phyloP scores from a whole-genome alignment of 768 basidiomycete species.

The Hygrophoropsis aurantiaca region DNA sequence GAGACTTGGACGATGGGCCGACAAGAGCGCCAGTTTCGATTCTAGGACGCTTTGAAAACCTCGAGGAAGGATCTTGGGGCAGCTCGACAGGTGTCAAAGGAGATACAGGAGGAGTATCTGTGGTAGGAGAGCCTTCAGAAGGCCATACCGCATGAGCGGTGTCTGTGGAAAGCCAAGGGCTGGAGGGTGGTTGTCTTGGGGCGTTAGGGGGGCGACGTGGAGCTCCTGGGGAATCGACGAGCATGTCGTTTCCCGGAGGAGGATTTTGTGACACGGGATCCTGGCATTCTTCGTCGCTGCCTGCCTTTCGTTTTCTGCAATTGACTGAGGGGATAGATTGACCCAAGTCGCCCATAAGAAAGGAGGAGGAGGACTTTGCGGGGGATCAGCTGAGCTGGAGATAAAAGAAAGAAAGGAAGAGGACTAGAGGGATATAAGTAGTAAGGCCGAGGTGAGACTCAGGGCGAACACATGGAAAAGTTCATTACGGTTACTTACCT shows the following conservation, averaged over 20 bases:
- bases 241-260: conserved; percentile 31
- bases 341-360: conserved; percentile 62
- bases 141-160: conserved; percentile 36
- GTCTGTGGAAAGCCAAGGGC: conserved; percentile 30
- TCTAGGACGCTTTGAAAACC: conserved; percentile 30
- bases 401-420: conserved; percentile 15
- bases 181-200: conserved; percentile 40
- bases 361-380: conserved; percentile 21
- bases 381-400: conserved; percentile 14
- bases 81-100: conserved; percentile 40
- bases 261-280: conserved; percentile 33
- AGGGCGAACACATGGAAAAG: conserved; percentile 31
- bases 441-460: conserved; percentile 30
- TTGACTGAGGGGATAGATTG: conserved; percentile 47
- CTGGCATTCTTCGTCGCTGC: conserved; percentile 43
- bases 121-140: conserved; percentile 35
- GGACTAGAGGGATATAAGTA: conserved; percentile 30
- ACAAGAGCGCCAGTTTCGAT: conserved; percentile 20
- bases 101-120: conserved; percentile 33
- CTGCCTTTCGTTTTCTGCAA: conserved; percentile 71
- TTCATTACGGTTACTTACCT: conserved; percentile 25
- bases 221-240: conserved; percentile 31
- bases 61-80: conserved; percentile 8
- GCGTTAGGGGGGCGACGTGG: conserved; percentile 30
- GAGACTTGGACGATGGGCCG: conserved; percentile 10